Evolutionary conservation across 2,329 filamentous ascomycete genomes (phyloP).

Genomic region (Lachnellula subtilissima): DNA sequence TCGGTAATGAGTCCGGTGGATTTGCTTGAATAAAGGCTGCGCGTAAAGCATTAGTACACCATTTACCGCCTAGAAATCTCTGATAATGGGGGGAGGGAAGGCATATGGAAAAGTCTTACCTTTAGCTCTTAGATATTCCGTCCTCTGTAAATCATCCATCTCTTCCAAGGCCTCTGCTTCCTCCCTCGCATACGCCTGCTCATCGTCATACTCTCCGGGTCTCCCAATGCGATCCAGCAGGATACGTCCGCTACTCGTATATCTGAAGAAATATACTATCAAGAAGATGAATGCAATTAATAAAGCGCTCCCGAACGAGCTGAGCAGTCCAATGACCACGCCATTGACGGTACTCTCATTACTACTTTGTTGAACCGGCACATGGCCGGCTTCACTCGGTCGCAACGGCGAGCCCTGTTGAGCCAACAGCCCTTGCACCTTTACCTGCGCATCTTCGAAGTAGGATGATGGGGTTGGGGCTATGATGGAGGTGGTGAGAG

Average conservation of each 20-base stretch:
- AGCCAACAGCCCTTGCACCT: conserved; percentile 8
- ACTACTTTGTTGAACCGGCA: conserved; percentile 10
- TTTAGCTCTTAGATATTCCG: conserved; percentile 92
- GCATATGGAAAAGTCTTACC: conserved; percentile 49
- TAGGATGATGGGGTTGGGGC: conserved; percentile 9
- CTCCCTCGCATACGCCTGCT: conserved; percentile 88
- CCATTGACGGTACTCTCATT: conserved; percentile 54
- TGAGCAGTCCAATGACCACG: conserved; percentile 90
- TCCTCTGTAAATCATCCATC: conserved; percentile 89
- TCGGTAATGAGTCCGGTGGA: conserved; percentile 89
- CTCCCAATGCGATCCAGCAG: conserved; percentile 88
- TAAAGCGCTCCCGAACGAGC: conserved; percentile 86
- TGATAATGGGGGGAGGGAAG: neutral
- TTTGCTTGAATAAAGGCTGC: conserved; percentile 90
- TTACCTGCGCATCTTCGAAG: conserved; percentile 5
- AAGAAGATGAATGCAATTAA: conserved; percentile 75
- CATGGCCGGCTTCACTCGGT: neutral
- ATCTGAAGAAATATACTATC: conserved; percentile 89
- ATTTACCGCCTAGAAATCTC: neutral
- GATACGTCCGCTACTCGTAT: conserved; percentile 82
- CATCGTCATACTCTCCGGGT: conserved; percentile 95
- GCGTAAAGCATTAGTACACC: conserved; percentile 7
- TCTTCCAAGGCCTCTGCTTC: conserved; percentile 91
- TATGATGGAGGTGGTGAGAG: conserved; percentile 19
- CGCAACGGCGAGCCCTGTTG: neutral